Conservation (phyloP, 164 flowering plant species). For the Taxillus chinensis region DNA sequence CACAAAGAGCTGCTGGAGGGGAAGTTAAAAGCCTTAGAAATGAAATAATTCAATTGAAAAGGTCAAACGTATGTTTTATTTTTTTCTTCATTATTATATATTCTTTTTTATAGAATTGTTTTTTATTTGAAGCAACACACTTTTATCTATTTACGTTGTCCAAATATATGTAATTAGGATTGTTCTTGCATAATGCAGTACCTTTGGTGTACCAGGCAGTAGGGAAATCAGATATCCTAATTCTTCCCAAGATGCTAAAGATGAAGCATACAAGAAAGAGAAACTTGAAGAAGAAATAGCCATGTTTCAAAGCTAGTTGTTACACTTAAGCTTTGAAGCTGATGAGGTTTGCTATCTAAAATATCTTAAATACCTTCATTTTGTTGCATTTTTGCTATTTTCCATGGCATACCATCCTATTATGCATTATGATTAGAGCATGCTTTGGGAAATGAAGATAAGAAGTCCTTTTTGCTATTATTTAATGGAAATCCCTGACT, state of each 20-base stretch:
- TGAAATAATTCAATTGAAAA: slow-evolving; percentile 54
- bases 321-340: slow-evolving; percentile 82
- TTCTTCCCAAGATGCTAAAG: slow-evolving; percentile 69
- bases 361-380: neutral
- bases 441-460: too few species aligned
- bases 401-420: too few species aligned
- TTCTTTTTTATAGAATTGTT: neutral
- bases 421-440: too few species aligned
- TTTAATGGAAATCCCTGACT: too few species aligned
- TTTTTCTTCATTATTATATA: neutral
- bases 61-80: slow-evolving; percentile 52
- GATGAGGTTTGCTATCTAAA: slow-evolving; percentile 59
- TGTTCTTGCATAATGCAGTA: neutral
- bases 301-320: slow-evolving; percentile 53
- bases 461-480: too few species aligned
- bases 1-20: slow-evolving; percentile 70
- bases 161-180: neutral
- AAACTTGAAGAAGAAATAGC: slow-evolving; percentile 85
- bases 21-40: slow-evolving; percentile 51
- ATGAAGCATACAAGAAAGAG: slow-evolving; percentile 56
- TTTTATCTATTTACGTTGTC: neutral
- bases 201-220: slow-evolving; percentile 37
- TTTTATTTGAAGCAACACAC: neutral
- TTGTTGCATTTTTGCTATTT: too few species aligned
- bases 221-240: slow-evolving; percentile 51